These are phyloP conservation scores for Pseudogymnoascus verrucosus DNA, from an alignment of 2,329 filamentous ascomycete genomes.

Conservation along the genomic window DNA sequence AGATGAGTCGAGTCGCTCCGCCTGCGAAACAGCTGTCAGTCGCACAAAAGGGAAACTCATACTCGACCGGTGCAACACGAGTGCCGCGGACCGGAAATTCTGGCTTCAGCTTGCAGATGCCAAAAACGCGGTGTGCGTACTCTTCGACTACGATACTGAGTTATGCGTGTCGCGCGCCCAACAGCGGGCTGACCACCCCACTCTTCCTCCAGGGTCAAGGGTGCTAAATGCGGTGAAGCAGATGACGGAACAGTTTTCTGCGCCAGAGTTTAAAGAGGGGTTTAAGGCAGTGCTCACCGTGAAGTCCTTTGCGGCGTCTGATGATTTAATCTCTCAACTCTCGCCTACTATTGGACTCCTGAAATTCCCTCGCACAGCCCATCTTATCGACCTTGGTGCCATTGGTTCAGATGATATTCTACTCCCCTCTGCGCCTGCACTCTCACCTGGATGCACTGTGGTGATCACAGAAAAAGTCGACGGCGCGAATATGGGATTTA, in stretches of 20 bases:
- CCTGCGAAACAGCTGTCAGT: constrained; percentile 1
- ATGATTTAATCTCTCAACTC: constrained; percentile 11
- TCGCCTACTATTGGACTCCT: constrained; percentile 8
- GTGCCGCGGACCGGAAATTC: constrained; percentile 10
- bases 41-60: constrained; percentile 9
- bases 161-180: constrained; percentile 13
- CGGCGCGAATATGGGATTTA: constrained; percentile 16
- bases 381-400: constrained; percentile 15
- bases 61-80: constrained; percentile 16
- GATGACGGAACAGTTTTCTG: constrained; percentile 10
- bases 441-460: background rate
- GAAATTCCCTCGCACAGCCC: constrained; percentile 14
- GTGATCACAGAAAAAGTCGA: constrained; percentile 16
- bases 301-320: background rate
- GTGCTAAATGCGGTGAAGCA: constrained; percentile 11
- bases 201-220: constrained; percentile 12
- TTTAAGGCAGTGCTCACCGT: constrained; percentile 8
- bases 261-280: constrained; percentile 10
- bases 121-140: constrained; percentile 10
- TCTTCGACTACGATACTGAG: constrained; percentile 13
- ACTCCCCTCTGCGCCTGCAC: constrained; percentile 3
- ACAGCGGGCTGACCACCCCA: constrained; percentile 10
- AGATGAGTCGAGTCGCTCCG: constrained; percentile 10
- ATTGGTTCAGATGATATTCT: constrained; percentile 16
- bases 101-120: constrained; percentile 9